Base-by-base conservation (phyloP, 1,284 basidiomycete species). In the Bjerkandera adusta region DNA sequence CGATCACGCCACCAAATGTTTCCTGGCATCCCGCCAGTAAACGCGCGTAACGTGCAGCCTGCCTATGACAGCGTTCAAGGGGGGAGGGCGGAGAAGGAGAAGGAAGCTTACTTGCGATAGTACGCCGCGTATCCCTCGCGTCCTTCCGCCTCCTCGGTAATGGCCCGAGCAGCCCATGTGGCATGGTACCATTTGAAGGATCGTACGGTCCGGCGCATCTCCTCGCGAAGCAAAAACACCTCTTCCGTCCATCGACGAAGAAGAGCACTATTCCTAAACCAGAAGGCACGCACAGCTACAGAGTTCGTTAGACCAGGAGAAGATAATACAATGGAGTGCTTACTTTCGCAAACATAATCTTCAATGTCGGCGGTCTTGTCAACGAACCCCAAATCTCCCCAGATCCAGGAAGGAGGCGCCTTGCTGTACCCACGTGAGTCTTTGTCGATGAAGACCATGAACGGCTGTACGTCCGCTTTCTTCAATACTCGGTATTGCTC, bases 361-460 rank as follows among this genome's bases (percentile, higher is more conserved):
- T 47, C 15, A 16, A 50, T 26, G 20, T 35, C 26, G n/a, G 13
- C 47, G 4, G 20, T 33, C 11, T 48, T 26, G n/a, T 47, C 34
- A 3, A 48, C 12, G 18, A 50, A 54, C 1, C 26, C 27, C 2
- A 51, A 26, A 7, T 47, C 38, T 16, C 49, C 48, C 53, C 55
- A 57, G 20, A 57, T 51, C 55, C 55, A 57, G 6, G 52, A 50
- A 8, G 38, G 22, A 12, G 10, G 13, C 36, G 33, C 30, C 27
- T 36, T 47, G 43, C 48, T 52, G 12, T 52, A 36, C 1, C 53
- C 53, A 1, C 47, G 20, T 18, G 3, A n/a, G 12, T 38, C 22
- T 13, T 47, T 37, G 5, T 34, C 40, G 3, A 40, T 43, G n/a
- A 24, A 20, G 2, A 54, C 30, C 1, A 38, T 39, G 36, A 47